Percentiles rank a stretch among this genome's conserved stretches.
Conservation (phyloP, 768 basidiomycete genomes). For the Tricholoma furcatifolium region DNA sequence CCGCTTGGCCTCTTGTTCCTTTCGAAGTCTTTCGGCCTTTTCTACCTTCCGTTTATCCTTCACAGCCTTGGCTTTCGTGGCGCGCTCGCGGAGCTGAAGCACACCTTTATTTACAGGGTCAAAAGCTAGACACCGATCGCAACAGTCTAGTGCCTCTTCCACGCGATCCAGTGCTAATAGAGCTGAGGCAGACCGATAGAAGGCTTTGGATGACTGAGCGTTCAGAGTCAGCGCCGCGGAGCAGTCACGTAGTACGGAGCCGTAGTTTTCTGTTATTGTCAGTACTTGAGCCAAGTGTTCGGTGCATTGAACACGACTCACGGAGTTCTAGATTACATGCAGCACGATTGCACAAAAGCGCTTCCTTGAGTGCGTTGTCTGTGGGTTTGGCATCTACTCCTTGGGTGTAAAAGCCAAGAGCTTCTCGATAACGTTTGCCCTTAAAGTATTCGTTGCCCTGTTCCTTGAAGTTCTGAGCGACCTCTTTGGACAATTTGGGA, state of each 20-base stretch:
- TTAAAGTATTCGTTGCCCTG: slow-evolving; percentile 96
- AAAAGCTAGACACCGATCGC: slow-evolving; percentile 62
- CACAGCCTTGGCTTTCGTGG: slow-evolving; percentile 42
- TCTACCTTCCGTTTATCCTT: slow-evolving; percentile 53
- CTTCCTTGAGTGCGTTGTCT: slow-evolving; percentile 54
- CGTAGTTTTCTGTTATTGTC: slow-evolving; percentile 71
- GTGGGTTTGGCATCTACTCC: slow-evolving; percentile 84
- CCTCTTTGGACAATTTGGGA: slow-evolving; percentile 47
- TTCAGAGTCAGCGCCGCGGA: slow-evolving; percentile 68
- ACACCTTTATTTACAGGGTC: slow-evolving; percentile 60
- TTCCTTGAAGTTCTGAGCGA: slow-evolving; percentile 90
- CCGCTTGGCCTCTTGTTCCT: slow-evolving; percentile 50
- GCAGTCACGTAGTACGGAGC: slow-evolving; percentile 83
- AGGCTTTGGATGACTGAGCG: slow-evolving; percentile 72
- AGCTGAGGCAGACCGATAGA: slow-evolving; percentile 81
- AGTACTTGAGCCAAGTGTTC: neutral
- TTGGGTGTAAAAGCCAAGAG: slow-evolving; percentile 86
- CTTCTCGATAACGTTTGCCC: slow-evolving; percentile 84
- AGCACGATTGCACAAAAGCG: slow-evolving; percentile 84
- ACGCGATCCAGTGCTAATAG: slow-evolving; percentile 70
- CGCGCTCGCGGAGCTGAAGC: slow-evolving; percentile 45
- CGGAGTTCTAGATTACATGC: slow-evolving; percentile 90
- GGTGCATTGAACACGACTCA: slow-evolving; percentile 32
- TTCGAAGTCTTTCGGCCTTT: slow-evolving; percentile 45
- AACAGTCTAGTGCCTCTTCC: slow-evolving; percentile 84